phyloP scores from a whole-genome alignment of 2,329 filamentous ascomycete genomes.

The Coniochaeta pulveracea region DNA sequence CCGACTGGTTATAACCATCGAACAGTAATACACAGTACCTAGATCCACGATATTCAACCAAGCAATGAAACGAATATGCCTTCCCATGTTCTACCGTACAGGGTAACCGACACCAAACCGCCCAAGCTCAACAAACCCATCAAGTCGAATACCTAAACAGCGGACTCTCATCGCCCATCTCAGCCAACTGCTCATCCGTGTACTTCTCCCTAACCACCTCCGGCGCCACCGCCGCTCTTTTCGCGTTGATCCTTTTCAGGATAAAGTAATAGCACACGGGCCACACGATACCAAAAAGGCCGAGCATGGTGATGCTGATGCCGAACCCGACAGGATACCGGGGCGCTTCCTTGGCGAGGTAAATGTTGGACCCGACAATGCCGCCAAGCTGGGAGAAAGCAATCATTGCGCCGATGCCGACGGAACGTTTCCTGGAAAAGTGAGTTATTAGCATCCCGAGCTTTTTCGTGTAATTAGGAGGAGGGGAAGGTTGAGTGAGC shows the following conservation, averaged over 20 bases:
- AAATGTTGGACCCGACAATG: constrained; percentile 12
- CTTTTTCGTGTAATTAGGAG: too few relatives aligned
- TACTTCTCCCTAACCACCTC: not conserved
- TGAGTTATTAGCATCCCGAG: too few relatives aligned
- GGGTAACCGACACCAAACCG: too few relatives aligned
- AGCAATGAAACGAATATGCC: too few relatives aligned
- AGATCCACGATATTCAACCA: too few relatives aligned
- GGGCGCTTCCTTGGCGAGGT: constrained; percentile 11
- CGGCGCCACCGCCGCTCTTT: not conserved
- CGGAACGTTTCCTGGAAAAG: constrained; percentile 12
- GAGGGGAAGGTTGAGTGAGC: too few relatives aligned
- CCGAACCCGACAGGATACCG: constrained; percentile 10
- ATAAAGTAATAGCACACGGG: not conserved
- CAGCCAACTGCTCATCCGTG: not conserved
- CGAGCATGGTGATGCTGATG: not conserved
- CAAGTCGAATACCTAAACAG: too few relatives aligned
- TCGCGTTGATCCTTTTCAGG: not conserved
- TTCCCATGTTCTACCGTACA: too few relatives aligned
- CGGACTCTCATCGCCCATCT: not conserved
- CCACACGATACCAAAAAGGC: not conserved
- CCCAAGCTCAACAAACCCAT: too few relatives aligned
- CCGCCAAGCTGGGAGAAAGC: constrained; percentile 9
- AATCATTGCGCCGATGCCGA: constrained; percentile 12
- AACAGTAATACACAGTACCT: too few relatives aligned
- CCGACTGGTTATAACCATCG: too few relatives aligned